Evolutionary conservation across 257 asterid genomes (phyloP), one percentile per base, ranked within the genome.

Genomic region (Przewalskia tangutica): DNA sequence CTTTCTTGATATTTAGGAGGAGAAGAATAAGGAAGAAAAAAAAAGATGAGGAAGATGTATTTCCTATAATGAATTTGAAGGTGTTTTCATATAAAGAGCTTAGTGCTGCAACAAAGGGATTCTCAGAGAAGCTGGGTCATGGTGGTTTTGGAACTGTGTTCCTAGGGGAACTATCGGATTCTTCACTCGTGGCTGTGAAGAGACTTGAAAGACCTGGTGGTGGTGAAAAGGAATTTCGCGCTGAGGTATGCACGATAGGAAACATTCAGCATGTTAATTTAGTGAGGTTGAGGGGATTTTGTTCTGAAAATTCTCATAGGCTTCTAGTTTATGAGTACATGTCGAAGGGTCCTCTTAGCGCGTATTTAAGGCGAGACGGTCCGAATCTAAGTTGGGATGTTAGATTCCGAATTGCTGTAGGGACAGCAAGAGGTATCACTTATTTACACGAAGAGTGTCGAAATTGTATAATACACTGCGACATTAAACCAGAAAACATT

Each of bases 141-240:
- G 98, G 98, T 46, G 97, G 98, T 10, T 94, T 91, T 59, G 98
- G 98, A 16, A 91, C 94, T 0, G 97, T 94, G 48, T 92, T 92
- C 71, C 94, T 70, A 42, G 98, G 97, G 7, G 88, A 54, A 60
- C 70, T 94, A 23, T 83, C 88, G 1, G 95, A 94, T 84, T 88
- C 93, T 60, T 83, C 93, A 0, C 55, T 81, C 1, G 92, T 94
- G 59, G 98, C 97, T 50, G 98, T 91, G 84, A 94, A 94, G 81
- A 87, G 97, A 23, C 96, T 92, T 3, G 98, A 92, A 81, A 84
- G 95, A 82, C 92, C 95, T 8, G 94, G 96, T 59, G 89, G 95
- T 10, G 97, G 95, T 20, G 97, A 94, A 78, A 90, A 89, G 84
- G 97, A 91, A 79, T 94, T 94, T 83, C 89, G 91, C 4, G 97